Percentiles rank a stretch among this genome's conserved stretches.
phyloP scores from a whole-genome alignment of 106 monocot genomes.

The Xerophyta viscosa region DNA sequence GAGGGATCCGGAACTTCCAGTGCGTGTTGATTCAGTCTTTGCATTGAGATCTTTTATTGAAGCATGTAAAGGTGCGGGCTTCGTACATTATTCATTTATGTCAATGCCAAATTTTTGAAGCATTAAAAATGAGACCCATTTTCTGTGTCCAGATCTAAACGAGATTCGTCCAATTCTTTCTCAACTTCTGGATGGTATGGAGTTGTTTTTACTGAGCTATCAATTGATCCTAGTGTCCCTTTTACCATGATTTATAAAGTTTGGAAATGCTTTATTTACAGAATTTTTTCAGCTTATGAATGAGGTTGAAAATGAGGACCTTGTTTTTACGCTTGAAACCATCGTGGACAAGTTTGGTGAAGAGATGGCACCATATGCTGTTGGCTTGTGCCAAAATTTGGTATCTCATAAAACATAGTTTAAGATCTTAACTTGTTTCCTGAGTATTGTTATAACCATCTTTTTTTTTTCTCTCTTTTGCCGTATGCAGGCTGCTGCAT shows the following conservation, averaged over 20 bases:
- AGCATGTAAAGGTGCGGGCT: conserved; percentile 96
- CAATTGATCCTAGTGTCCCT: too few species aligned
- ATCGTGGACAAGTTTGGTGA: conserved; percentile 99
- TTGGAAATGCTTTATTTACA: conserved; percentile 17
- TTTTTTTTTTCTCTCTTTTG: conserved; percentile 3
- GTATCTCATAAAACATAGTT: conserved; percentile 35
- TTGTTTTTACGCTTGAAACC: conserved; percentile 96
- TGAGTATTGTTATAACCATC: background rate
- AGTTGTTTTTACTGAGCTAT: too few species aligned
- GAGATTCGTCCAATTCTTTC: conserved; percentile 93
- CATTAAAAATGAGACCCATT: background rate
- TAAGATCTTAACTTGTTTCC: background rate
- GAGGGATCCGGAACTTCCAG: conserved; percentile 94
- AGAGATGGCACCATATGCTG: conserved; percentile 98
- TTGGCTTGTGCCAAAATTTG: conserved; percentile 94
- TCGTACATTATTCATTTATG: too few species aligned
- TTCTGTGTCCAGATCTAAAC: conserved; percentile 70
- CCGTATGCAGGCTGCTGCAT: conserved; percentile 74
- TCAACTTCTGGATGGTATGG: conserved; percentile 94
- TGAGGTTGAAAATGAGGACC: conserved; percentile 98
- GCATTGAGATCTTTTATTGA: conserved; percentile 97
- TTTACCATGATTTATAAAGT: background rate
- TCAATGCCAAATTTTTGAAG: too few species aligned
- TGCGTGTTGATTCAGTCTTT: conserved; percentile 97
- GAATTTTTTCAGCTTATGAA: conserved; percentile 99